Percentiles rank a stretch among this genome's conserved stretches.
These are phyloP conservation scores for Clavispora fructus DNA, from an alignment of 805 yeast genomes.

Conservation along the genomic window DNA sequence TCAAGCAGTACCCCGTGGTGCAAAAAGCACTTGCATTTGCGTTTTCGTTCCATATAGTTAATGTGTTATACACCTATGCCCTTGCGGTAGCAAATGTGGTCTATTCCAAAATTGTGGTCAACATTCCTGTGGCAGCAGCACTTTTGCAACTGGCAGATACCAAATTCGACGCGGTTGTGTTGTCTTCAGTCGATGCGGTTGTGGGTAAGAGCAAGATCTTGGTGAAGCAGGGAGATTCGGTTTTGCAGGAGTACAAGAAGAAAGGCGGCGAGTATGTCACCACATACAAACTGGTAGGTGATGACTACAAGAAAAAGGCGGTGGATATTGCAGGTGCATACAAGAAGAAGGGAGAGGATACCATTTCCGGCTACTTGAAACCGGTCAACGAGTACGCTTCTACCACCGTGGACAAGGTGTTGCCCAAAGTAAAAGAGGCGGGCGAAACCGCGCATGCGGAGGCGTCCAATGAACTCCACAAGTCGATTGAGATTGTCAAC, in stretches of 20 bases:
- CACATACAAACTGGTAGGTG: constrained; percentile 8
- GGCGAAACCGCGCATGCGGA: constrained; percentile 10
- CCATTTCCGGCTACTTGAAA: constrained; percentile 17
- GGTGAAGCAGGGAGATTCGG: not conserved
- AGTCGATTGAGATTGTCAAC: constrained; percentile 17
- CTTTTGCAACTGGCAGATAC: constrained; percentile 18
- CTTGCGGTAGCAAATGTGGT: constrained; percentile 17
- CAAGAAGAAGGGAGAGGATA: constrained; percentile 10
- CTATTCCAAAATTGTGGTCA: constrained; percentile 19
- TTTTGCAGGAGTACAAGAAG: not conserved
- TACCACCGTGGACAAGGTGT: constrained; percentile 22
- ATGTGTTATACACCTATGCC: constrained; percentile 19
- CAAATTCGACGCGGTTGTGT: constrained; percentile 19
- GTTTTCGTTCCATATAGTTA: constrained; percentile 22
- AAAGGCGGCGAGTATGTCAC: constrained; percentile 5
- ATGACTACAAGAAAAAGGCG: constrained; percentile 6
- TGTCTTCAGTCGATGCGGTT: constrained; percentile 18
- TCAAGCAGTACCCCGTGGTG: constrained; percentile 28
- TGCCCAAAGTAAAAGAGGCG: constrained; percentile 17
- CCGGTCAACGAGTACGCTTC: constrained; percentile 24
- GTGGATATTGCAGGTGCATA: constrained; percentile 4
- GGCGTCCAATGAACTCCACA: constrained; percentile 16
- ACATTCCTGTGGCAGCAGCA: constrained; percentile 15
- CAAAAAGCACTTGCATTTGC: constrained; percentile 16
- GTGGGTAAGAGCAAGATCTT: constrained; percentile 1